phyloP scores from a whole-genome alignment of 495 filamentous ascomycete genomes.

The Podospora australis region DNA sequence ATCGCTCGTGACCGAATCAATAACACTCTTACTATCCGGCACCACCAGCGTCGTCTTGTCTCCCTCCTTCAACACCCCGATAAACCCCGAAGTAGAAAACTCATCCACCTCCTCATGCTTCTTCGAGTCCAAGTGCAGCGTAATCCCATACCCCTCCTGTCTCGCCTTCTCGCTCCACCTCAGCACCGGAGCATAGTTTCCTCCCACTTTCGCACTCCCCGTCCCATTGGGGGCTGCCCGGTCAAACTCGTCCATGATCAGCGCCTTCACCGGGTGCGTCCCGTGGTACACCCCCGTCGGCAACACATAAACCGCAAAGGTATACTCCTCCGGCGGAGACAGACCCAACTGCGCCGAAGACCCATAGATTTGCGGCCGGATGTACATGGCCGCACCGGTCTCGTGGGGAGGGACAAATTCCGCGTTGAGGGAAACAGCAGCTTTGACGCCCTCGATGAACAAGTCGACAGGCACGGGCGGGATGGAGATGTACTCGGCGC shows the following conservation, averaged over 20 bases:
- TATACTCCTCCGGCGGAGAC: slow-evolving; percentile 80
- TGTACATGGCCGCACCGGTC: slow-evolving; percentile 81
- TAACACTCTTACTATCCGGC: slow-evolving; percentile 74
- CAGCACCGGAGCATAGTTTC: slow-evolving; percentile 80
- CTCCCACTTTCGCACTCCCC: slow-evolving; percentile 67
- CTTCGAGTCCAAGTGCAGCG: slow-evolving; percentile 77
- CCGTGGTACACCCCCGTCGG: slow-evolving; percentile 90
- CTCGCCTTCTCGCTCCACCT: slow-evolving; percentile 70
- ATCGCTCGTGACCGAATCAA: slow-evolving; percentile 73
- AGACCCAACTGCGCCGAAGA: slow-evolving; percentile 73
- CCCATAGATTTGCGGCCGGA: slow-evolving; percentile 82
- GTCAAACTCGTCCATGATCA: slow-evolving; percentile 75
- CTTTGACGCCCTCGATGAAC: slow-evolving; percentile 66
- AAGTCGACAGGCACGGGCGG: slow-evolving; percentile 65
- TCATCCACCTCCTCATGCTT: slow-evolving; percentile 77
- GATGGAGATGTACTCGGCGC: slow-evolving; percentile 69
- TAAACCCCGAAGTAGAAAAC: slow-evolving; percentile 82
- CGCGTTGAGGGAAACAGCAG: slow-evolving; percentile 79
- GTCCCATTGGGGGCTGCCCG: slow-evolving; percentile 68
- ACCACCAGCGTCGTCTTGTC: slow-evolving; percentile 63
- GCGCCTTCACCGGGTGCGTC: slow-evolving; percentile 66
- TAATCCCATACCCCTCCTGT: slow-evolving; percentile 72
- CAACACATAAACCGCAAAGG: slow-evolving; percentile 74
- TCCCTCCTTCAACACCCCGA: slow-evolving; percentile 60
- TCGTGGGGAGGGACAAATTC: slow-evolving; percentile 80